Percentiles rank a stretch among this genome's conserved stretches.
phyloP scores from a whole-genome alignment of 2,329 filamentous ascomycete species.

The Fusarium robinianum region DNA sequence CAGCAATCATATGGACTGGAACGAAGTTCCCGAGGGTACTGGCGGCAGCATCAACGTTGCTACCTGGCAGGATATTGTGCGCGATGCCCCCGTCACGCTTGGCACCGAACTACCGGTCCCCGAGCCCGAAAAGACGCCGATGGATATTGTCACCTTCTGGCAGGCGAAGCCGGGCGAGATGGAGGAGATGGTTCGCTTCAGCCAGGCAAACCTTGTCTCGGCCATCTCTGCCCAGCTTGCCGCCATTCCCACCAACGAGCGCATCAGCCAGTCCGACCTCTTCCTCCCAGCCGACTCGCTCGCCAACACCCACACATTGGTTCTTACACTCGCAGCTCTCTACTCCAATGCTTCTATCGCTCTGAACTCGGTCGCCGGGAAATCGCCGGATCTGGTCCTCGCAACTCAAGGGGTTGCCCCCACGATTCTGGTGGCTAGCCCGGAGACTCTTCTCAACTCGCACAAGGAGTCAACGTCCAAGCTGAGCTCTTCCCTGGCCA shows the following conservation, averaged over 20 bases:
- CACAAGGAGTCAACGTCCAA: slow-evolving; percentile 65
- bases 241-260: slow-evolving; percentile 74
- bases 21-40: slow-evolving; percentile 78
- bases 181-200: slow-evolving; percentile 80
- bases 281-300: slow-evolving; percentile 85
- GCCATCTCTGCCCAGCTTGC: slow-evolving; percentile 78
- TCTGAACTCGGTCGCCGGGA: slow-evolving; percentile 83
- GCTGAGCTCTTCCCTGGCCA: slow-evolving; percentile 65
- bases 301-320: slow-evolving; percentile 76
- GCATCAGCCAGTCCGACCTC: slow-evolving; percentile 74
- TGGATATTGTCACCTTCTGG: slow-evolving; percentile 70
- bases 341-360: slow-evolving; percentile 84
- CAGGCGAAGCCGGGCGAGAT: slow-evolving; percentile 54
- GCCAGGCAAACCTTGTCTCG: slow-evolving; percentile 83
- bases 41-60: slow-evolving; percentile 76
- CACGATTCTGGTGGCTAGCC: slow-evolving; percentile 79
- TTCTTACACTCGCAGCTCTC: slow-evolving; percentile 79
- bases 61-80: slow-evolving; percentile 91
- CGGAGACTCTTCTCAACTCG: slow-evolving; percentile 70
- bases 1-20: slow-evolving; percentile 94
- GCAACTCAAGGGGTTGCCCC: slow-evolving; percentile 77
- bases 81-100: slow-evolving; percentile 65
- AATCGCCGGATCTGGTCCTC: slow-evolving; percentile 69
- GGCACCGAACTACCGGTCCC: slow-evolving; percentile 67
- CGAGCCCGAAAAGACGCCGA: slow-evolving; percentile 57